Percentiles rank a stretch among this genome's conserved stretches.
These are phyloP conservation scores for Sclerospora graminicola DNA, from an alignment of 352 stramenopile species.

Conservation along the genomic window DNA sequence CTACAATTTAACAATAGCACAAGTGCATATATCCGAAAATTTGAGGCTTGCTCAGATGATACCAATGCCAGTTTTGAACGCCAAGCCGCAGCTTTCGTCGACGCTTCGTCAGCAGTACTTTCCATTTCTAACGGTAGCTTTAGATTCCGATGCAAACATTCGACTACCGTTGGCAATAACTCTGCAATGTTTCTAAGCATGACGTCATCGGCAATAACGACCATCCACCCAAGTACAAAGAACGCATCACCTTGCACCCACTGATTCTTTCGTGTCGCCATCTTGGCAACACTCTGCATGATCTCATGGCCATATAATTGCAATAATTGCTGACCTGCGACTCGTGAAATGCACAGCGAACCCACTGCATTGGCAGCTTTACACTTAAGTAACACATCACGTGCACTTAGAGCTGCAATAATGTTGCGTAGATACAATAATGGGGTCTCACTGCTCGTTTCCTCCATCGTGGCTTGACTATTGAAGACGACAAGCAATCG, in stretches of 20 bases:
- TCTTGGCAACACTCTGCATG: constrained; percentile 30
- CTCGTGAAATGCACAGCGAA: constrained; percentile 60
- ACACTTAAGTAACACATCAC: constrained; percentile 70
- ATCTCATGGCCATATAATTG: constrained; percentile 30
- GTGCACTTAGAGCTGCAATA: constrained; percentile 32
- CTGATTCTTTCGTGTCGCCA: constrained; percentile 59
- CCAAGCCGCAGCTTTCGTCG: not conserved
- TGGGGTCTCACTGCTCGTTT: not conserved
- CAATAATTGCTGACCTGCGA: constrained; percentile 54
- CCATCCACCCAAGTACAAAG: constrained; percentile 65
- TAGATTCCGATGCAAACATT: constrained; percentile 35
- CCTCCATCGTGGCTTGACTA: not conserved
- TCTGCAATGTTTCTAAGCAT: constrained; percentile 27
- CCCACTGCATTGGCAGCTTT: constrained; percentile 68
- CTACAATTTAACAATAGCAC: constrained; percentile 70
- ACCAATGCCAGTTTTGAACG: constrained; percentile 10
- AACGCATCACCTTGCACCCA: constrained; percentile 69
- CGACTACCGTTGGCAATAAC: constrained; percentile 35
- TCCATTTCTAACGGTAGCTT: constrained; percentile 3
- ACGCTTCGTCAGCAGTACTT: not conserved
- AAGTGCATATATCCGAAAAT: constrained; percentile 59
- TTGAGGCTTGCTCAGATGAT: constrained; percentile 42
- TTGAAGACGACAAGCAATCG: constrained; percentile 34
- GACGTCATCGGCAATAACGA: constrained; percentile 51
- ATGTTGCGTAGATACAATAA: constrained; percentile 26